phyloP scores from a whole-genome alignment of 352 stramenopile species.

The Phytophthora fragariaefolia region DNA sequence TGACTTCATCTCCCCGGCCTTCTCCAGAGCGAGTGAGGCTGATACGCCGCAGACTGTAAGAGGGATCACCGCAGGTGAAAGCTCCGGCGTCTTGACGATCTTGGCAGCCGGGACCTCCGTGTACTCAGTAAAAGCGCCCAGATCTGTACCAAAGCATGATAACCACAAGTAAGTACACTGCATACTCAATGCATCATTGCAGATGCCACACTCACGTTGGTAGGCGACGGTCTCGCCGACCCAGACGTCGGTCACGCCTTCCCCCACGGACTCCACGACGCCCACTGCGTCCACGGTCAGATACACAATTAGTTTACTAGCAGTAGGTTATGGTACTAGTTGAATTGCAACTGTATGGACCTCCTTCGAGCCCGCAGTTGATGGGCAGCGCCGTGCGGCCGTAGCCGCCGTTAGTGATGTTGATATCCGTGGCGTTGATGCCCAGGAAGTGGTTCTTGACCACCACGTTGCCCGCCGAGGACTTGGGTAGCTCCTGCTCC shows the following conservation, averaged over 20 bases:
- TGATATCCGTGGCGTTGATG: slow-evolving; percentile 66
- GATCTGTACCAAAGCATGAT: slow-evolving; percentile 26
- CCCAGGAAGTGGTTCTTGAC: slow-evolving; percentile 45
- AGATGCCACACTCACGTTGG: slow-evolving; percentile 32
- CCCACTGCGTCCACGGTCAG: slow-evolving; percentile 36
- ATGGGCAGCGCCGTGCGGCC: slow-evolving; percentile 31
- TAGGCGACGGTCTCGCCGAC: slow-evolving; percentile 51
- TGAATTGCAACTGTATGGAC: slow-evolving; percentile 2
- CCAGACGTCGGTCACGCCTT: slow-evolving; percentile 45
- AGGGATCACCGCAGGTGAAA: slow-evolving; percentile 38
- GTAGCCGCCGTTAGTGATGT: slow-evolving; percentile 45
- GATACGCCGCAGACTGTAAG: slow-evolving; percentile 52
- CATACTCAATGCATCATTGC: neutral
- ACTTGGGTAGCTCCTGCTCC: slow-evolving; percentile 34
- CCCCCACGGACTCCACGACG: slow-evolving; percentile 46
- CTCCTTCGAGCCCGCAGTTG: slow-evolving; percentile 41
- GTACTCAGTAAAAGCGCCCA: slow-evolving; percentile 66
- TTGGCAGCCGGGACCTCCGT: slow-evolving; percentile 38
- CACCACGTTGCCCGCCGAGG: slow-evolving; percentile 38
- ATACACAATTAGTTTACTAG: neutral
- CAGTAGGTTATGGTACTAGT: neutral
- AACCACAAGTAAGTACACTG: neutral
- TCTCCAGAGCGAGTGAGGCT: slow-evolving; percentile 56
- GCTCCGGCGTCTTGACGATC: slow-evolving; percentile 38
- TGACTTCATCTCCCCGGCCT: slow-evolving; percentile 56